Base-by-base conservation (phyloP, 225 moss, liverwort and hornwort species). In the Antitrichia curtipendula region DNA sequence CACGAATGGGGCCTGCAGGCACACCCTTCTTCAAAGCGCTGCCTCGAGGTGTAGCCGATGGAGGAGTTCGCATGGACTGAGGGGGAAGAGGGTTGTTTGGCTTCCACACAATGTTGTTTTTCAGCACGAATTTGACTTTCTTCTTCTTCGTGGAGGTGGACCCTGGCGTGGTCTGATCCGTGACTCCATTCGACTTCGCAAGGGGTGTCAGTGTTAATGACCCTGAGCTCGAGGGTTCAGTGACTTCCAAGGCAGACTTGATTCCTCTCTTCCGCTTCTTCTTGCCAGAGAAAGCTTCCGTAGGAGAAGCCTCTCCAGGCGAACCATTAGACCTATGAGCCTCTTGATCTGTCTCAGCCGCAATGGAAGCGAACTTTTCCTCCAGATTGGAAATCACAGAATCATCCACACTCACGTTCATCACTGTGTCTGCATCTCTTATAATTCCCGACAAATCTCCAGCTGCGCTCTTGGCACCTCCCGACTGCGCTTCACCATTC, bases 1-100 rank as follows among this genome's bases (percentile, higher is more conserved):
- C 74, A n/a, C 95, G 97, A 64, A 99, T 92, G 28, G 99, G 99
- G 69, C 99, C 97, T 7, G 99, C 95, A 50, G 93, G 94, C n/a
- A 96, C 95, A 69, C 99, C 99, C 52, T 94, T 91, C 93, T 99
- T 99, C 84, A 99, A 80, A 54, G 99, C 99, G 88, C 99, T 99
- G 58, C 99, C 99, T 85, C 99, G 90, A 7, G 99, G 99, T 34
- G 96, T 99, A 41, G 99, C 99, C 18, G 99, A 93, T 27, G 99
- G 97, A 58, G 99, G 99, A 29, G 99, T 99, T 78, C 99, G 92
- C 90, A 99, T 88, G 65, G 95, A 94, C 88, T 94, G 95, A 28
- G 99, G 99, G 64, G 99, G 99, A 16, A 99, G 92, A 54, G 99
- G 99, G 31, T 93, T 96, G 68, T 96, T 93, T 24, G 95, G 97